These are phyloP conservation scores for Periconia macrospinosa DNA, from an alignment of 2,329 filamentous ascomycete genomes.

Conservation along the genomic window DNA sequence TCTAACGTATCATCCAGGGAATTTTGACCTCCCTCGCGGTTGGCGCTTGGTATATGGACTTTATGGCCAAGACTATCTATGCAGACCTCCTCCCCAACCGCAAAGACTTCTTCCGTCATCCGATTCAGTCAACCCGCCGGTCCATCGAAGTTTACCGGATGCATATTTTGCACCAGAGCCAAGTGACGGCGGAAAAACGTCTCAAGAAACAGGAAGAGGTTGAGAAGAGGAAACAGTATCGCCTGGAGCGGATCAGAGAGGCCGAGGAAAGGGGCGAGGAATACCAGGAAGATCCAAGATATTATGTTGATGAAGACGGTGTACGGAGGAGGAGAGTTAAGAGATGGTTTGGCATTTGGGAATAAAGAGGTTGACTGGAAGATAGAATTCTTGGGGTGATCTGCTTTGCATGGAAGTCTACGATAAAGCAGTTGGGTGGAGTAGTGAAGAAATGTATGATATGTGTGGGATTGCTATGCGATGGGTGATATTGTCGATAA, in stretches of 20 bases:
- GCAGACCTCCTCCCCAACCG: slow-evolving; percentile 74
- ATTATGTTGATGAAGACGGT: slow-evolving; percentile 43
- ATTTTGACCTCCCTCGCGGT: slow-evolving; percentile 70
- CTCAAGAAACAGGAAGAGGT: slow-evolving; percentile 79
- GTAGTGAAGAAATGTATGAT: neutral
- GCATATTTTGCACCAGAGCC: slow-evolving; percentile 72
- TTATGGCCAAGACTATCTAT: slow-evolving; percentile 77
- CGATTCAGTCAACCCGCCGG: slow-evolving; percentile 66
- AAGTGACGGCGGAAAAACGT: slow-evolving; percentile 70
- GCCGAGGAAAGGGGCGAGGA: slow-evolving; percentile 38
- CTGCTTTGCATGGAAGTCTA: neutral
- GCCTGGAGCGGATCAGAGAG: slow-evolving; percentile 57
- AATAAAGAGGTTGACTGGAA: slow-evolving; percentile 23
- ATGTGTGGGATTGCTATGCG: neutral
- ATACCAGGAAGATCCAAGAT: slow-evolving; percentile 40
- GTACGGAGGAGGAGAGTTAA: slow-evolving; percentile 62
- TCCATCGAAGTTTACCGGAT: slow-evolving; percentile 74
- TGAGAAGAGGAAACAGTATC: slow-evolving; percentile 81
- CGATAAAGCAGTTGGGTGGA: neutral
- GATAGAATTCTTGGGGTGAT: neutral
- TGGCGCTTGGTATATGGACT: slow-evolving; percentile 76
- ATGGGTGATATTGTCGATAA: too few species aligned
- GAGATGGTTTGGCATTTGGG: slow-evolving; percentile 84
- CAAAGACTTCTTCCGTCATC: slow-evolving; percentile 69
- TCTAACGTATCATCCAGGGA: slow-evolving; percentile 47